Base-by-base conservation (phyloP, 257 asterid genomes). In the Ajuga chamaepitys region DNA sequence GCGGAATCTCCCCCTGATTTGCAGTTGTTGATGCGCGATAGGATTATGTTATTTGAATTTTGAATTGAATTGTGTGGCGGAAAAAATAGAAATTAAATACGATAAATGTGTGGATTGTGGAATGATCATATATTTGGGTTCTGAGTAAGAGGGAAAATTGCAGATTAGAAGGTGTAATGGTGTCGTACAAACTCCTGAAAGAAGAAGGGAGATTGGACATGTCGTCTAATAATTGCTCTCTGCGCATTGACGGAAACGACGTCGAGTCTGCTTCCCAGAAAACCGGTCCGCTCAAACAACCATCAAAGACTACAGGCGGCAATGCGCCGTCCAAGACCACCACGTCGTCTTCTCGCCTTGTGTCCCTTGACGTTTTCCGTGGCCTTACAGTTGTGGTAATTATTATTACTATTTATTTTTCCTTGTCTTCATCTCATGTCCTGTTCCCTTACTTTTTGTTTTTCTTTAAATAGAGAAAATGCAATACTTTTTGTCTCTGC, bases 311-410 rank as follows among this genome's bases (percentile, higher is more conserved):
- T 41, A 9, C 22, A 26, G 50, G 24, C 42, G 24, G 8, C 32
- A 67, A 35, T 61, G 62, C 73, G 35, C 24, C 58, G 21, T 16
- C 66, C 12, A 59, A 42, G 53, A 18, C 32, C 42, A 16, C 72
- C 8, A 54, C 56, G 46, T 9, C 68, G 37, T 48, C 82, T 2
- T 64, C 73, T 14, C 89, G 89, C 67, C 80, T 83, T 24, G 79
- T 76, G 40, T 83, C 89, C 14, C 86, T 83, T 11, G 89, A 83
- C 62, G 78, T 81, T 53, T 83, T 83, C 45, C 89, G 89, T 14
- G 89, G 89, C 16, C 67, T 83, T 25, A 78, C 89, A 11, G 86
- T 83, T 18, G 81, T 68, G 79, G 89, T 81, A 78, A 61, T 16
- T 24, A 37, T 47, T n/a, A 4, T n/a, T 56, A 28, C 1, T 35